A percentile compares a stretch with the other conserved stretches of the same genome.
phyloP scores from a whole-genome alignment of 768 basidiomycete species.

The Tricholoma matsutake region DNA sequence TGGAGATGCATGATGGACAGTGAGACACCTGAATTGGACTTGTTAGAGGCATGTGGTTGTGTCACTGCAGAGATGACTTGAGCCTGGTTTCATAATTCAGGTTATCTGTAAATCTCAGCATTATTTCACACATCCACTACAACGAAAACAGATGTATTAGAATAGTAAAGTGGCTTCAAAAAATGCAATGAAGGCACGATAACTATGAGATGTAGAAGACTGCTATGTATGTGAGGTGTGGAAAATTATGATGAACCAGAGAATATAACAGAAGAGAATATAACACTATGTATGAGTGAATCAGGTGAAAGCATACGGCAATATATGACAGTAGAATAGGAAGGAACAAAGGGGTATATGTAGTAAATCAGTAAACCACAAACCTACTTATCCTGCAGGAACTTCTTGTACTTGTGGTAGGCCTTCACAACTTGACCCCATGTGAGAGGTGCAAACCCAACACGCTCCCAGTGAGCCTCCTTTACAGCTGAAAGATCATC shows the following conservation, averaged over 20 bases:
- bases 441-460: neutral
- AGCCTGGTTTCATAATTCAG: constrained; percentile 25
- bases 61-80: constrained; percentile 24
- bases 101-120: constrained; percentile 13
- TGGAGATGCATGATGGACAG: constrained; percentile 2
- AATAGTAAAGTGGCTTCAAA: neutral
- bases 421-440: neutral
- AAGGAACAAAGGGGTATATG: too few species aligned
- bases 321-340: too few species aligned
- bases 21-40: constrained; percentile 14
- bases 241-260: too few species aligned
- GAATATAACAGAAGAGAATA: too few species aligned
- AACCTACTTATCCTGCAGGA: too few species aligned
- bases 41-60: constrained; percentile 20
- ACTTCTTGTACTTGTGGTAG: too few species aligned
- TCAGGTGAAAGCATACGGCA: too few species aligned
- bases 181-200: neutral
- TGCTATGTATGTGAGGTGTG: neutral
- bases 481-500: neutral
- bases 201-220: neutral
- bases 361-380: too few species aligned
- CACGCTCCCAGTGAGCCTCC: neutral
- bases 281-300: too few species aligned
- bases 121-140: neutral
- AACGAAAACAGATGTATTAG: neutral